A percentile compares a stretch with the other conserved stretches of the same genome.
Evolutionary conservation across 2,329 filamentous ascomycete genomes (phyloP).

Genomic region (Pseudogymnoascus sp.): DNA sequence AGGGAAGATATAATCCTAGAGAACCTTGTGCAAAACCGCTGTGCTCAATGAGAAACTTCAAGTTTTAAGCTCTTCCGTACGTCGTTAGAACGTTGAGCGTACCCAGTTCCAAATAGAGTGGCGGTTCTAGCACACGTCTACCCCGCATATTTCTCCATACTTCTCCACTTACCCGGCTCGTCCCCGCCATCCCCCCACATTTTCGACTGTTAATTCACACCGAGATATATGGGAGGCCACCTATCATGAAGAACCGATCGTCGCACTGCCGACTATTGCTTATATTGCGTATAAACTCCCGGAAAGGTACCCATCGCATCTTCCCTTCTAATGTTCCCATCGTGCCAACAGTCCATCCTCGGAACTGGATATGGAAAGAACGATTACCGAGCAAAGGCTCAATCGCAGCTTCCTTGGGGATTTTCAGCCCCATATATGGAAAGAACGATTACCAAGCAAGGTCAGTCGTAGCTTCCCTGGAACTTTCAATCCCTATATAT

Average conservation of each 20-base stretch:
- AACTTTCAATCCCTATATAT: too few relatives aligned
- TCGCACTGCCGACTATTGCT: background rate
- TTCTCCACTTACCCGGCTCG: background rate
- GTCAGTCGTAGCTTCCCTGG: too few relatives aligned
- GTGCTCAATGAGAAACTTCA: background rate
- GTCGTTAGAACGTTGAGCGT: background rate
- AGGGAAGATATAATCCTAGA: background rate
- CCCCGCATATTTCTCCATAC: background rate
- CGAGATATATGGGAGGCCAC: background rate
- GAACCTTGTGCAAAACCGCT: background rate
- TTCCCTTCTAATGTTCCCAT: background rate
- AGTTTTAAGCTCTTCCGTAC: background rate
- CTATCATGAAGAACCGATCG: background rate
- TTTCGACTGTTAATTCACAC: background rate
- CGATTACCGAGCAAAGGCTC: too few relatives aligned
- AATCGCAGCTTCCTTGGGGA: too few relatives aligned
- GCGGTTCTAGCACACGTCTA: background rate
- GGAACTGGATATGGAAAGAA: too few relatives aligned
- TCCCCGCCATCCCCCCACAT: background rate
- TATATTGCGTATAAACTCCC: background rate
- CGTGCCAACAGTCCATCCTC: background rate
- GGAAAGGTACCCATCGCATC: background rate
- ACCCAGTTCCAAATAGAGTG: background rate
- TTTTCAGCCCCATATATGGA: too few relatives aligned
- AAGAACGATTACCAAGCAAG: too few relatives aligned